A percentile compares a stretch with the other conserved stretches of the same genome.
phyloP scores from a whole-genome alignment of 306 rosid genomes.

The Rosa chinensis region DNA sequence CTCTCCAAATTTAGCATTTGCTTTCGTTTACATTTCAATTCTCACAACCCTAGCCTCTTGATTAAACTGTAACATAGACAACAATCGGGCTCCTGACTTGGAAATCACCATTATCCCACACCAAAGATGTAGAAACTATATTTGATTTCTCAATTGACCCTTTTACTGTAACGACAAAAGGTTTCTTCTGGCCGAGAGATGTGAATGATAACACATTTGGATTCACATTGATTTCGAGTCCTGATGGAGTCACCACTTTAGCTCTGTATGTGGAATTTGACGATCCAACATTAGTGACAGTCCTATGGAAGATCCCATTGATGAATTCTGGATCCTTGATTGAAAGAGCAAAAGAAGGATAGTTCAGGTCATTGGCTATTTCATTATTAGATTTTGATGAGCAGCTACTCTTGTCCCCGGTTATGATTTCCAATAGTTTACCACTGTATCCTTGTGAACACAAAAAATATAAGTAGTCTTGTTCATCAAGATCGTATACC shows the following conservation, averaged over 20 bases:
- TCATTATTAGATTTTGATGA: not conserved
- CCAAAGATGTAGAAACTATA: slow-evolving; percentile 35
- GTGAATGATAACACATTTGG: slow-evolving; percentile 43
- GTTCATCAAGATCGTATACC: slow-evolving; percentile 35
- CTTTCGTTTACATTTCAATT: no score
- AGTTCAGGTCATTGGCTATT: slow-evolving; percentile 41
- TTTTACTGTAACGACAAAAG: slow-evolving; percentile 29
- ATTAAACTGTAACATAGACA: slow-evolving; percentile 7
- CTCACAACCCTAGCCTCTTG: no score
- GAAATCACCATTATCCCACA: slow-evolving; percentile 45
- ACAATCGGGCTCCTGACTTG: slow-evolving; percentile 53
- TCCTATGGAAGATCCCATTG: slow-evolving; percentile 28
- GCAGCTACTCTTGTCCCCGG: slow-evolving; percentile 7
- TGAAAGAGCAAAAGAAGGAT: slow-evolving; percentile 47
- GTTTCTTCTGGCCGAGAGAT: slow-evolving; percentile 25
- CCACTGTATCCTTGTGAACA: slow-evolving; percentile 45
- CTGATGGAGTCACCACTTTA: slow-evolving; percentile 21
- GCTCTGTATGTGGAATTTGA: slow-evolving; percentile 36
- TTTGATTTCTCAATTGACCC: slow-evolving; percentile 12
- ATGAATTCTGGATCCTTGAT: not conserved
- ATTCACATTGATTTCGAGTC: slow-evolving; percentile 34
- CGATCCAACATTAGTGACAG: slow-evolving; percentile 48
- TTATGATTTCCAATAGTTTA: slow-evolving; percentile 8
- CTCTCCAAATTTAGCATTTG: no score
- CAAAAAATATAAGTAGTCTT: slow-evolving; percentile 34